A percentile compares a stretch with the other conserved stretches of the same genome.
phyloP scores from a whole-genome alignment of 345 rosid species.

The Eucalyptus sideroxylon region DNA sequence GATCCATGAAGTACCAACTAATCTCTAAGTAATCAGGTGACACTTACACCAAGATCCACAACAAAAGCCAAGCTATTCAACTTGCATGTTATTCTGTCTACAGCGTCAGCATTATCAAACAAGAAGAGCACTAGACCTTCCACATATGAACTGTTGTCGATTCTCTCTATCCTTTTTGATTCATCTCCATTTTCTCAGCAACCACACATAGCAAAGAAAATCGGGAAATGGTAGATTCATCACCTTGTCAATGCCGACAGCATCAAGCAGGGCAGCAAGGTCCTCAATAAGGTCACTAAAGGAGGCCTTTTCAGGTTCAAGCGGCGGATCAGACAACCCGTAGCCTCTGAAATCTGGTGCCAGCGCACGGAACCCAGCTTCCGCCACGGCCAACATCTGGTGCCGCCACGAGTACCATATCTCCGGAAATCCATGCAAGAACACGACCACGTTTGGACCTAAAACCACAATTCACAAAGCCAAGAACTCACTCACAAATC shows the following conservation, averaged over 20 bases:
- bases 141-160: background rate
- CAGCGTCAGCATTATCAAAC: background rate
- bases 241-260: slow-evolving; percentile 23
- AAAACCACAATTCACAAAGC: background rate
- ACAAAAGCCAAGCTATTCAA: background rate
- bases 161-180: background rate
- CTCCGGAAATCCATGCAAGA: slow-evolving; percentile 63
- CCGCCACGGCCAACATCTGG: slow-evolving; percentile 40
- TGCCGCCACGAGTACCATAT: slow-evolving; percentile 58
- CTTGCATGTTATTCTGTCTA: background rate
- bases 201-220: background rate
- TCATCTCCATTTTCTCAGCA: background rate
- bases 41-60: background rate
- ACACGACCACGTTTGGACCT: slow-evolving; percentile 24
- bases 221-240: background rate
- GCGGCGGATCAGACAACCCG: slow-evolving; percentile 37
- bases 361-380: slow-evolving; percentile 31
- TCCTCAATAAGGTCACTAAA: slow-evolving; percentile 14
- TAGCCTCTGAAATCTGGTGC: slow-evolving; percentile 44
- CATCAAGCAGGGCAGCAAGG: slow-evolving; percentile 24
- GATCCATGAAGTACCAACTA: background rate
- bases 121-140: background rate
- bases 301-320: slow-evolving; percentile 26
- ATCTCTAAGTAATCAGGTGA: background rate
- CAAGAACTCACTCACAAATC: background rate